These are phyloP conservation scores for Ophioceras dolichostomum DNA, from an alignment of 2,329 filamentous ascomycete species.

Conservation along the genomic window DNA sequence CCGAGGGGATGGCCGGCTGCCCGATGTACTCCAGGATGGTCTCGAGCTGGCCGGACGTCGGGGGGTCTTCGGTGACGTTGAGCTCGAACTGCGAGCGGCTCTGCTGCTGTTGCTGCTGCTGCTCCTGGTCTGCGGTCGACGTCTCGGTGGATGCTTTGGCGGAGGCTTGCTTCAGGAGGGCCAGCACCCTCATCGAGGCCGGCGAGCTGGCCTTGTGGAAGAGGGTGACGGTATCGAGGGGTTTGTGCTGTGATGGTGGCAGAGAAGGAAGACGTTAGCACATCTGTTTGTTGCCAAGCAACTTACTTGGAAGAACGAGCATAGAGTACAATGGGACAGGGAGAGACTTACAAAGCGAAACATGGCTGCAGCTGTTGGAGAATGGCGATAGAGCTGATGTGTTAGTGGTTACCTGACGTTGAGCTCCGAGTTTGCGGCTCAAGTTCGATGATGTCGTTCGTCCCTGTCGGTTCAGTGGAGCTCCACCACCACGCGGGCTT, in stretches of 20 bases:
- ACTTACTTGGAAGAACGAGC: not conserved
- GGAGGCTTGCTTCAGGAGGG: conserved; percentile 69
- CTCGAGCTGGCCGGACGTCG: conserved; percentile 41
- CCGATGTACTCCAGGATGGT: conserved; percentile 41
- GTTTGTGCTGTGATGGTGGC: conserved; percentile 48
- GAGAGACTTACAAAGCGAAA: conserved; percentile 31
- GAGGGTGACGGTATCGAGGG: conserved; percentile 84
- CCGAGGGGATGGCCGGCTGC: conserved; percentile 37
- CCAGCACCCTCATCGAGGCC: conserved; percentile 60
- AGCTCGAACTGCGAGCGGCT: conserved; percentile 66
- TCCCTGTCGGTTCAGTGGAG: too few relatives aligned
- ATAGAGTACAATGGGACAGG: too few relatives aligned
- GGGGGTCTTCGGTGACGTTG: conserved; percentile 32
- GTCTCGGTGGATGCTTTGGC: conserved; percentile 53
- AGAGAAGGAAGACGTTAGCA: not conserved
- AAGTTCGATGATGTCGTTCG: conserved; percentile 2
- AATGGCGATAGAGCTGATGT: not conserved
- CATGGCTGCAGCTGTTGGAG: conserved; percentile 19
- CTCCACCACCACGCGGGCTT: too few relatives aligned
- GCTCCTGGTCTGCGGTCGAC: conserved; percentile 64
- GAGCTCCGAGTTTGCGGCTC: not conserved
- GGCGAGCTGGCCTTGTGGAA: conserved; percentile 76
- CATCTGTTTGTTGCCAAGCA: conserved; percentile 1
- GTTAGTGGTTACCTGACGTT: not conserved
- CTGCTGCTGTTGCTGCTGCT: conserved; percentile 36